Base-by-base conservation (phyloP, 176 grass and related monocot genomes). In the Secale cereale region DNA sequence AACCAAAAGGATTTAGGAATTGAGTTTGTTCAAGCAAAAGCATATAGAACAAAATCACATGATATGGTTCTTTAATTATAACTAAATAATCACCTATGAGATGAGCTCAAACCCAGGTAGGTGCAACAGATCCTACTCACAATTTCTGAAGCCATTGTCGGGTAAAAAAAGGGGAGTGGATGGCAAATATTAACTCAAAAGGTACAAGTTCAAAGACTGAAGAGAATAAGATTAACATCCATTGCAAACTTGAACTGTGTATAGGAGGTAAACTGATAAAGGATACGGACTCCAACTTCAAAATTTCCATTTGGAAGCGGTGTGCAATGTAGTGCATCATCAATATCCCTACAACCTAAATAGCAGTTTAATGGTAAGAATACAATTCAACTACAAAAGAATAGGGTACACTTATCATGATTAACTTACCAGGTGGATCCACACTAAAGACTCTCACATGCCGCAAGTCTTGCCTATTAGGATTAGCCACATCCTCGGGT, bases 211-310 rank as follows among this genome's bases (percentile, higher is more conserved):
- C 15, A 81, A 85, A 62, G n/a, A 8, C 3, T 69, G n/a, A 35
- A 19, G 39, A 35, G 43, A 52, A 35, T 20, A 73, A 59, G 43
- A 54, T 43, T 78, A 62, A 83, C 13, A 78, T 11, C 41, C 62
- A 52, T 79, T 70, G 9, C 54, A 79, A 23, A 45, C 70, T 73
- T 74, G 73, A 82, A 77, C 28, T 66, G 8, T 2, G 4, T 23
- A 62, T 80, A 62, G 26, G 82, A 70, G 8, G 59, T 16, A 79
- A 81, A 54, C 2, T 46, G 36, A 63, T 79, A 78, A 86, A 94
- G 96, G 96, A 98, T 98, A 98, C 93, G 96, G 52, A 98, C 96
- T 95, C 96, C 96, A 88, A 98, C 96, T 94, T 95, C 96, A 85
- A 98, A 98, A 76, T 98, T 95, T 25, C 96, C 96, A 94, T 94